Percentiles rank a stretch among this genome's conserved stretches.
Evolutionary conservation across 305 asterid genomes (phyloP).

Genomic region (Fraxinus latifolia): DNA sequence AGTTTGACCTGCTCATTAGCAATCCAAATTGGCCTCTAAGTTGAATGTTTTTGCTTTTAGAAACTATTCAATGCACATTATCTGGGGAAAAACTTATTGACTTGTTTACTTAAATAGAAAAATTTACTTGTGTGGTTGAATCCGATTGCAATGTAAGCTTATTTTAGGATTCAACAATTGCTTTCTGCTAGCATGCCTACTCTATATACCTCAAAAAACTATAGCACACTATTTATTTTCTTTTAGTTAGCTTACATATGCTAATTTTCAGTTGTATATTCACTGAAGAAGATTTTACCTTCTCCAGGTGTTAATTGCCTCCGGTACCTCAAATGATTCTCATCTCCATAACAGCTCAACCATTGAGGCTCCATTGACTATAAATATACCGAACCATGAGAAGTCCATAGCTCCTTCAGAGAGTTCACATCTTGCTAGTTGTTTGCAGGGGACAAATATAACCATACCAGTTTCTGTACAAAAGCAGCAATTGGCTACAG

Average conservation of each 20-base stretch:
- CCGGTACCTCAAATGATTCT: conserved; percentile 52
- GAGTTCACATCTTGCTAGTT: conserved; percentile 37
- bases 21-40: neutral
- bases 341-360: conserved; percentile 44
- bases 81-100: neutral
- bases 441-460: conserved; percentile 45
- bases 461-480: conserved; percentile 62
- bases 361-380: conserved; percentile 75
- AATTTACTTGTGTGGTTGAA: neutral
- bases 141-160: neutral
- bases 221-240: neutral
- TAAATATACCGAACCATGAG: conserved; percentile 56
- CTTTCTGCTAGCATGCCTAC: neutral
- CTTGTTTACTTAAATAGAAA: neutral
- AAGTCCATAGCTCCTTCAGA: conserved; percentile 40
- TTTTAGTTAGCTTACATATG: neutral
- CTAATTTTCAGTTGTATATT: neutral
- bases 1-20: neutral
- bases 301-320: conserved; percentile 60
- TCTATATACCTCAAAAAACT: neutral
- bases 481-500: conserved; percentile 51
- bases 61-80: neutral
- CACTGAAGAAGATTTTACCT: conserved; percentile 1
- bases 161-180: neutral
- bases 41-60: conserved; percentile 4